Evolutionary conservation across 148 eudicot species (phyloP), one percentile per base, ranked within the genome.

Genomic region (Heliamphora exappendiculata): DNA sequence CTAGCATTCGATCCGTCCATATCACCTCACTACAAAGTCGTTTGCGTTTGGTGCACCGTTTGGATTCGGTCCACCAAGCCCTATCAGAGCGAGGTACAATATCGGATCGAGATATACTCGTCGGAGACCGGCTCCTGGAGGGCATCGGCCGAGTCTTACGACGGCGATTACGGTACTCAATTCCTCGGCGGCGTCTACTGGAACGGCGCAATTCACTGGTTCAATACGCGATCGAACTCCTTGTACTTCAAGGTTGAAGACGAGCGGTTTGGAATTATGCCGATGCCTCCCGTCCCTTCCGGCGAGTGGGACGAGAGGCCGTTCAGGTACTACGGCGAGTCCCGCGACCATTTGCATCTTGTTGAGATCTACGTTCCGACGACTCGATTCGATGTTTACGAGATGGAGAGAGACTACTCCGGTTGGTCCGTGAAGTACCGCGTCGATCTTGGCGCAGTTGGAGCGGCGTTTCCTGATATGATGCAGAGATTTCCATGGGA

Each of bases 401-500:
- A 81, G 80, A 71, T 77, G 80, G 58, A 64, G 49, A 59, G 77
- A 11, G 80, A 81, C 42, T 75, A 81, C 34, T 75, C 77, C 0
- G 78, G 50, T 17, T 85, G 85, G 87, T 73, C 75, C 65, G 74
- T 82, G 11, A 82, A 73, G 74, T 82, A 78, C 44, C 1, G 5
- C 0, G 64, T 82, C 7, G 78, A 85, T 63, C 60, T 72, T 75
- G 37, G 12, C 2, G 41, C 26, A 47, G 66, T 76, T 54, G 66
- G 44, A 11, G 39, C 5, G 22, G 67, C 36, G 39, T 81, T 72
- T 53, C 76, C 80, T 1, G 67, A 72, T 63, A 76, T 53, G 76
- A 51, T 54, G 42, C 42, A 54, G 24, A 54, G 3, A 28, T 42
- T 66, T 12, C 60, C 44, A 6, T 31, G 55, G 19, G 36, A 28